These are phyloP conservation scores for Oehlia diaphana DNA, from an alignment of 192 early-diverging fungal genomes.

Conservation along the genomic window DNA sequence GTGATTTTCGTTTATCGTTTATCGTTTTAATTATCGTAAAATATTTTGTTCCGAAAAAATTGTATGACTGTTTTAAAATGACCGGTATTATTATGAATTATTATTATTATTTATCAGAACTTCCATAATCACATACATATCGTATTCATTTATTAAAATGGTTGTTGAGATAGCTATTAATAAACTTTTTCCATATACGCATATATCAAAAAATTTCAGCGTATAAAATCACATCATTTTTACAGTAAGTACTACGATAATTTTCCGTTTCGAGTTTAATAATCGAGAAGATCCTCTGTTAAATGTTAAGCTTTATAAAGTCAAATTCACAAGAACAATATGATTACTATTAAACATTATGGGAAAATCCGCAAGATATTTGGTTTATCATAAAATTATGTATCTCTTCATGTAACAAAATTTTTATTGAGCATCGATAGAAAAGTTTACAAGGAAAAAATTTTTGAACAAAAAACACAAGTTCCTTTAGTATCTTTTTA, in stretches of 20 bases:
- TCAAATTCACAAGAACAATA: too few species aligned
- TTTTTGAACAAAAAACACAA: too few species aligned
- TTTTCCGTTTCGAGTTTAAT: background rate
- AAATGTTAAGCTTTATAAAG: too few species aligned
- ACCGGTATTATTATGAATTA: background rate
- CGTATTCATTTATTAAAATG: background rate
- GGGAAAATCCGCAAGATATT: too few species aligned
- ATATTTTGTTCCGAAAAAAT: background rate
- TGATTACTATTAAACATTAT: too few species aligned
- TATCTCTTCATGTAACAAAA: too few species aligned
- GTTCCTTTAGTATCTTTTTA: too few species aligned
- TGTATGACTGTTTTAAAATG: background rate
- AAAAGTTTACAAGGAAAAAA: too few species aligned
- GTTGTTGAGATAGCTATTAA: background rate
- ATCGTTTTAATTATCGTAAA: background rate
- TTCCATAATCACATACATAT: background rate
- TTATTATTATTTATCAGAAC: background rate
- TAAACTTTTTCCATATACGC: background rate
- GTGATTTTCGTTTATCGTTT: background rate
- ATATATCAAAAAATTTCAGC: background rate
- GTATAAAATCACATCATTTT: background rate
- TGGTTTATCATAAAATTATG: too few species aligned
- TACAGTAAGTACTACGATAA: background rate
- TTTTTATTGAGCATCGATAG: too few species aligned
- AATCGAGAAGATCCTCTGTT: background rate